phyloP scores from a whole-genome alignment of 129 eudicot genomes.

The Artemisia annua region DNA sequence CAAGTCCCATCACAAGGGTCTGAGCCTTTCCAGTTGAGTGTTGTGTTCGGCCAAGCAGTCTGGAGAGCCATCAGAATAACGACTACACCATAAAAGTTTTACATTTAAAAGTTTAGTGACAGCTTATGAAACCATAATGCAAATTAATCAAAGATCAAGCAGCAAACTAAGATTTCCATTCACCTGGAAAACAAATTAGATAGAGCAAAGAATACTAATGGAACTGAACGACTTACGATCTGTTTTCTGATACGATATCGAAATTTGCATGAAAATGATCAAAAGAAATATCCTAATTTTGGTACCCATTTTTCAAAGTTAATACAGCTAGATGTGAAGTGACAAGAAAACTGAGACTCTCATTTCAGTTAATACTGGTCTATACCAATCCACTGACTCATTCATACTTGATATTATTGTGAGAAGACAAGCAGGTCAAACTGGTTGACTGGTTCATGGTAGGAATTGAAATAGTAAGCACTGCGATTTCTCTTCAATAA shows the following conservation, averaged over 20 bases:
- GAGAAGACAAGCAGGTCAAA: slow-evolving; percentile 24
- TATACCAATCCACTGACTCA: slow-evolving; percentile 3
- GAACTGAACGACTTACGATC: slow-evolving; percentile 27
- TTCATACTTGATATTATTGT: neutral
- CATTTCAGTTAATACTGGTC: neutral
- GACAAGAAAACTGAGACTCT: neutral
- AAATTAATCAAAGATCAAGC: neutral
- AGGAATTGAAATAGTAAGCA: neutral
- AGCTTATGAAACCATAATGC: neutral
- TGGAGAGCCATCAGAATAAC: slow-evolving; percentile 41
- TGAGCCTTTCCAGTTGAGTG: slow-evolving; percentile 54
- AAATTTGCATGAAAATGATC: slow-evolving; percentile 23
- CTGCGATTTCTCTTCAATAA: neutral
- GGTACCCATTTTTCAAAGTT: slow-evolving; percentile 13
- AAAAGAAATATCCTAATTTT: slow-evolving; percentile 7
- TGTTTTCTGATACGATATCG: slow-evolving; percentile 18
- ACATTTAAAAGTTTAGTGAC: neutral
- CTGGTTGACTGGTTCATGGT: slow-evolving; percentile 12
- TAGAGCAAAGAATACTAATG: neutral
- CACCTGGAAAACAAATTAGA: neutral
- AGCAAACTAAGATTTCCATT: neutral
- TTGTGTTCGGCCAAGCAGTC: slow-evolving; percentile 48
- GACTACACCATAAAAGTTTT: slow-evolving; percentile 33
- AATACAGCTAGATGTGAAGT: neutral
- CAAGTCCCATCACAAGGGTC: slow-evolving; percentile 61